Base-by-base conservation (phyloP, 495 filamentous ascomycete genomes). In the Aspergillus mulundensis region DNA sequence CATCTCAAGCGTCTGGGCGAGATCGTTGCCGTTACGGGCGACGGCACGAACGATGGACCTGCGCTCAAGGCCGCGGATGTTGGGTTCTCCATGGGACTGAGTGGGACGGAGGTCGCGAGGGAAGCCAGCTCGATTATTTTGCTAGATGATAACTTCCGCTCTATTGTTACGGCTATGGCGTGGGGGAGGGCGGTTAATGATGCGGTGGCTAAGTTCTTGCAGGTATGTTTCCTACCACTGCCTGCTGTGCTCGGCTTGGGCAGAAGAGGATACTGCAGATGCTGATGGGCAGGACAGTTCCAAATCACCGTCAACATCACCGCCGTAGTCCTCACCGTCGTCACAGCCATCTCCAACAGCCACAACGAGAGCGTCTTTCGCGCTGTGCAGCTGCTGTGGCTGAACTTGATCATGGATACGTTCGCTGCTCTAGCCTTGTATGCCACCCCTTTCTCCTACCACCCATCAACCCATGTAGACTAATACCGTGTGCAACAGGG, bases 101-200 rank as follows among this genome's bases (percentile, higher is more conserved):
- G 88, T 49, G 90, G 90, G 30, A 95, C 90, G 3, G 90, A 94
- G 65, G 90, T 95, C 12, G 90, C 90, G 20, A 95, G 95, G 74
- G 90, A 95, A 66, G 90, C 90, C 7, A 94, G 89, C 48, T 89
- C 88, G 16, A 95, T 95, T 59, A 93, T 95, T 63, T 81, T 95
- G 5, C 87, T 95, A 77, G 90, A 95, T 65, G 90, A 95, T 66
- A 94, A 95, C 70, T 95, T 95, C 74, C 74, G 75, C 54, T 92
- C 88, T 14, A 95, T 94, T 59, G 86, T 95, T 52, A 94, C 89
- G 63, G 90, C 90, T 1, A 81, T 95, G 61, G 87, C 90, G 66
- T 95, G 90, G 90, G 90, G 90, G 5, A 86, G 90, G 41, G 87
- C 89, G n/a, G 90, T 95, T 59, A 95, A 95, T 60, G 90, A 95